Percentiles rank a stretch among this genome's conserved stretches.
Evolutionary conservation across 2,329 filamentous ascomycete genomes (phyloP).

Genomic region (Metarhizium guizhouense): DNA sequence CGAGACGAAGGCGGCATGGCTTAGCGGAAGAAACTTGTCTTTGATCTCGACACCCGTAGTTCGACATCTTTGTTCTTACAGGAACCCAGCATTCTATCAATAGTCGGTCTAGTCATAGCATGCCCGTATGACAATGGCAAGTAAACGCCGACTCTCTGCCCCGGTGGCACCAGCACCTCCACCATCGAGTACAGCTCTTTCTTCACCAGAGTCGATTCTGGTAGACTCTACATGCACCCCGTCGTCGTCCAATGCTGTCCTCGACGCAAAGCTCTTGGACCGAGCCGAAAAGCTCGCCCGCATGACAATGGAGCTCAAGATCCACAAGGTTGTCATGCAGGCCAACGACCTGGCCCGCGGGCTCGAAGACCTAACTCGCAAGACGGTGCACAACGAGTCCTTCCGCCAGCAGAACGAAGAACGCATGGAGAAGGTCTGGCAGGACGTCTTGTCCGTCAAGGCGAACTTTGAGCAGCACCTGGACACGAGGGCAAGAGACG

Average conservation of each 20-base stretch:
- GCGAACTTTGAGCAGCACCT: slow-evolving; percentile 9
- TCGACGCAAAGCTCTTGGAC: slow-evolving; percentile 9
- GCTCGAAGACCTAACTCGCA: slow-evolving; percentile 16
- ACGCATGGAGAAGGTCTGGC: slow-evolving; percentile 19
- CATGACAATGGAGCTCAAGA: slow-evolving; percentile 28
- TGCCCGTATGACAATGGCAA: background rate
- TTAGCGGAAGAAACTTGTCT: too few species aligned
- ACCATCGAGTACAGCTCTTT: background rate
- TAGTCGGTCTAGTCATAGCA: background rate
- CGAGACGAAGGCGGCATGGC: background rate
- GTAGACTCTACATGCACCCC: background rate
- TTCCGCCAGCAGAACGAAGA: slow-evolving; percentile 21
- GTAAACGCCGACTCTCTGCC: slow-evolving; percentile 4
- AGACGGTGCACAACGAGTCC: slow-evolving; percentile 17
- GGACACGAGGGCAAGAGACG: background rate
- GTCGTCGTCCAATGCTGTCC: background rate
- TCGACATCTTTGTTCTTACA: background rate
- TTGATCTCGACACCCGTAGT: background rate
- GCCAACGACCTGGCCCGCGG: slow-evolving; percentile 21
- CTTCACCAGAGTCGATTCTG: background rate
- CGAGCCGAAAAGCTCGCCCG: slow-evolving; percentile 24
- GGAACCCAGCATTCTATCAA: background rate
- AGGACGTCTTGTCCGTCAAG: slow-evolving; percentile 23
- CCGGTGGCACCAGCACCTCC: background rate
- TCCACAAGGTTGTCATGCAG: slow-evolving; percentile 19